Evolutionary conservation across 1,284 basidiomycete genomes (phyloP), one percentile per base, ranked within the genome.

Genomic region (Sporisorium graminicola): DNA sequence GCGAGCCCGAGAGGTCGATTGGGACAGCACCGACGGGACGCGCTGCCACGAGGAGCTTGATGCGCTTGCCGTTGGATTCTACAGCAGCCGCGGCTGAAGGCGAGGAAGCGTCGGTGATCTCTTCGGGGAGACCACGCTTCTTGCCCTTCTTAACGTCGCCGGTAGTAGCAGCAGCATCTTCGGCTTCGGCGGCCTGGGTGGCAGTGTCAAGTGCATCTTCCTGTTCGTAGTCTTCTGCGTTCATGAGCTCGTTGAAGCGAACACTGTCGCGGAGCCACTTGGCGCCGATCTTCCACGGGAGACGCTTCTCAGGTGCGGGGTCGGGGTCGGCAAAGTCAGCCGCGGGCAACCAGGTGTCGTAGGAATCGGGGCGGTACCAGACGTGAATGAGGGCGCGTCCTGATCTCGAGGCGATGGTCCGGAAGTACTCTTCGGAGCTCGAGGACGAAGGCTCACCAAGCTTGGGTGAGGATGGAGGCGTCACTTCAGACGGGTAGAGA

Each of bases 311-410:
- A n/a, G 83, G 83, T 27, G 80, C 84, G 3, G 83, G 81, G 57
- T 85, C 84, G 1, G 83, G 83, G 13, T 80, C 77, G 31, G 82
- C 77, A 74, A 85, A 85, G 63, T 82, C 82, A 43, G 75, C 67
- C 29, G 82, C 81, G 1, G 84, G 83, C 7, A 85, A 74, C 84
- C 84, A 85, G n/a, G 83, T 84, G 61, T 85, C 84, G 73, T 85
- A 85, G n/a, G 84, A 85, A 64, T 85, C 83, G 27, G 84, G 84
- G 10, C 84, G 74, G 71, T 85, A 85, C 84, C 84, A 85, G 27
- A 85, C 84, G 65, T 85, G 84, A 44, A 85, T 82, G 42, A 85
- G 77, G 8, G 84, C 81, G 22, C 79, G 74, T n/a, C 77, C 76
- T 18, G 70, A 69, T 51, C 70, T 68, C n/a, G 75, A 71, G 5